phyloP scores from a whole-genome alignment of 768 basidiomycete species.

The Tulasnella calospora region DNA sequence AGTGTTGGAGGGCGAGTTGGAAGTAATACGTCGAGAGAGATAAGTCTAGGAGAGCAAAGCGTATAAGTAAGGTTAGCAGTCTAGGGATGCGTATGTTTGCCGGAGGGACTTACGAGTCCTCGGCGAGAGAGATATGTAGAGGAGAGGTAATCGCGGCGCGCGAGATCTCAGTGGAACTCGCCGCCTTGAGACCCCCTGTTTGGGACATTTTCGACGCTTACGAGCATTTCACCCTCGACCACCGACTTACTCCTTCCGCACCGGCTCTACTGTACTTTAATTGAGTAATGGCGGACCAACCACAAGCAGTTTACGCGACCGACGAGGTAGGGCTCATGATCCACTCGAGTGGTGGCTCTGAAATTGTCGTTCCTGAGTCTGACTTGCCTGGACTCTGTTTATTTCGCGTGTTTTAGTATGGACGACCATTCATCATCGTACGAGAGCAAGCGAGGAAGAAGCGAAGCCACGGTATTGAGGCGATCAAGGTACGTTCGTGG shows the following conservation, averaged over 20 bases:
- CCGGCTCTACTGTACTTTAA: neutral
- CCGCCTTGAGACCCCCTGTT: neutral
- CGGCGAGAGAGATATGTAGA: neutral
- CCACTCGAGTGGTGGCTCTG: neutral
- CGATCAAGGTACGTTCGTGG: slow-evolving; percentile 70
- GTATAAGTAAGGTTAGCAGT: neutral
- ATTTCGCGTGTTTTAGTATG: slow-evolving; percentile 54
- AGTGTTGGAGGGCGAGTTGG: neutral
- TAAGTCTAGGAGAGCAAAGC: neutral
- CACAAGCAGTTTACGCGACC: slow-evolving; percentile 71
- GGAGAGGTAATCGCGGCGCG: neutral
- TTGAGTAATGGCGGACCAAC: neutral
- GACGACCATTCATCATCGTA: slow-evolving; percentile 95
- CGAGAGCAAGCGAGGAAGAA: slow-evolving; percentile 92
- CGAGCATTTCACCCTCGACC: slow-evolving; percentile 8
- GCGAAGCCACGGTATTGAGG: slow-evolving; percentile 84
- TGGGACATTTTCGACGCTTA: slow-evolving; percentile 3
- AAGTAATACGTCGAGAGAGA: neutral
- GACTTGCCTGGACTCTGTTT: slow-evolving; percentile 27
- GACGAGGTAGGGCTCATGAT: slow-evolving; percentile 59
- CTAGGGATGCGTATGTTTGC: neutral
- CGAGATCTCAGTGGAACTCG: slow-evolving; percentile 7
- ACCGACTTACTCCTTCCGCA: neutral
- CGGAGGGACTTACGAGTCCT: neutral
- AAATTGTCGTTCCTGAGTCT: slow-evolving; percentile 9